Base-by-base conservation (phyloP, 2,329 filamentous ascomycete species). In the Macrophomina tecta region DNA sequence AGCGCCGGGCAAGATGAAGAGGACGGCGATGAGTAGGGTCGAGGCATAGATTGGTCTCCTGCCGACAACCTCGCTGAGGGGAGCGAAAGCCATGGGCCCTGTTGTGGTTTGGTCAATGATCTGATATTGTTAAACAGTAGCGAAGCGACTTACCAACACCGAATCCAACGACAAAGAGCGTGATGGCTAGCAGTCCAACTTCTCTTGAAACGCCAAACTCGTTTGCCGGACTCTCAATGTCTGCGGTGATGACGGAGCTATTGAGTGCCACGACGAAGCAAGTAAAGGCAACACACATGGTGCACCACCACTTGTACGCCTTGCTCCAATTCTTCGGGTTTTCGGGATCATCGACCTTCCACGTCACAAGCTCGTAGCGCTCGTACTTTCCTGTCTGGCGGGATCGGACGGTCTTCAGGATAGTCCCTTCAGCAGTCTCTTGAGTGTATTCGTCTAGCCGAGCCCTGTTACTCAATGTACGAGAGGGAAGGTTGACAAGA, bases 241-340 rank as follows among this genome's bases (percentile, higher is more conserved):
- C 90, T 11, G 92, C 88, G 0, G 93, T 96, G 74, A 96, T 89
- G 70, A 96, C 89, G 62, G 89, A 88, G 58, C 89, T 92, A 71
- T 83, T 80, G 71, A 83, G 81, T 1, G 81, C 82, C 4, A 83
- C 79, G 3, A 79, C 79, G 67, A 83, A 83, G 70, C 81, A 83
- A 1, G 81, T 82, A 0, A 81, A 38, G 0, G 93, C 91, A 0
- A 97, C 92, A 16, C 92, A 88, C 90, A 96, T 93, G 30, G 93
- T 97, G 74, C 87, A 90, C 72, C 74, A 80, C 91, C 92, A 94
- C 79, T 94, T 95, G 77, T 82, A 90, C 1, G 80, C 82, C 77
- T 92, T 93, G 66, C 85, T 87, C 91, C 91, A 95, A 78, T 94
- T 95, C 83, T 94, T 94, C 0, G 92, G 92, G 73, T 94, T 94